Percentiles rank a stretch among this genome's conserved stretches.
These are phyloP conservation scores for Apophysomyces sp. DNA, from an alignment of 371 early-diverging fungal species.

Conservation along the genomic window DNA sequence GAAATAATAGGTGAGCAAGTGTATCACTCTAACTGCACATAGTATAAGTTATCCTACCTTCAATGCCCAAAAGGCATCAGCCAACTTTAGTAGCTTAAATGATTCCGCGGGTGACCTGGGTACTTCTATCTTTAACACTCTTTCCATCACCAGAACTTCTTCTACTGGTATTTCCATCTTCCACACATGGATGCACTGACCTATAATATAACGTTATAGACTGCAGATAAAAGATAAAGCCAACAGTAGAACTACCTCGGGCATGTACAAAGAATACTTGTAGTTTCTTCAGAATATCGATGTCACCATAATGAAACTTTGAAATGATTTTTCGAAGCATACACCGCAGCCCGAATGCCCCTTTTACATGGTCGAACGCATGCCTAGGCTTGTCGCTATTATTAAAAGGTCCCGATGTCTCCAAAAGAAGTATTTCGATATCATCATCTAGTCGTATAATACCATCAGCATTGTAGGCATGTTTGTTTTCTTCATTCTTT, in stretches of 20 bases:
- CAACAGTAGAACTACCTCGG: not conserved
- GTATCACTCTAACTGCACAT: not conserved
- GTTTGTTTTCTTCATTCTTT: not conserved
- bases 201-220: not conserved
- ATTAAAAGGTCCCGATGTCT: not conserved
- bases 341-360: not conserved
- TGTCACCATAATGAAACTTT: not conserved
- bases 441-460: not conserved
- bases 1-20: not conserved
- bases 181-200: not conserved
- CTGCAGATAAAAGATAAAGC: not conserved
- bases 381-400: not conserved
- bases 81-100: not conserved
- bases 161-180: not conserved
- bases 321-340: not conserved
- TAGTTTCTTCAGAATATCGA: not conserved
- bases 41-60: not conserved
- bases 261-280: not conserved
- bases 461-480: not conserved
- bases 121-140: not conserved
- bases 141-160: not conserved
- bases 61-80: not conserved
- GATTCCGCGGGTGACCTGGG: not conserved
- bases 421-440: slow-evolving; percentile 2
- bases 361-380: not conserved